These are phyloP conservation scores for Dictyostelium citrinum DNA, from an alignment of 78 protist species.

Conservation along the genomic window DNA sequence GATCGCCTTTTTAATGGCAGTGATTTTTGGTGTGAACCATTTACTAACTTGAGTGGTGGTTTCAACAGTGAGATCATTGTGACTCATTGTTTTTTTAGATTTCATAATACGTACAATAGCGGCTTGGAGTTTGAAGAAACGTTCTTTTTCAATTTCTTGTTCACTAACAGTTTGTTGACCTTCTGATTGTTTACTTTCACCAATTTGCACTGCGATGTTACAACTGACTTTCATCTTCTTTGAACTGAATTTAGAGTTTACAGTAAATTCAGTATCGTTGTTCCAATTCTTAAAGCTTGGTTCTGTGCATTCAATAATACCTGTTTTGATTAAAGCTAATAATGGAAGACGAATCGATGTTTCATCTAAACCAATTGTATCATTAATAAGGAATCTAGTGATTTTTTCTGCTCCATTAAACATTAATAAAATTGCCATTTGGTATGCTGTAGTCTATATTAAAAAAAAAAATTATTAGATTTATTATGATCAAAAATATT, in stretches of 20 bases:
- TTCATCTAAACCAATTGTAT: slow-evolving; percentile 77
- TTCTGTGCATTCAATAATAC: slow-evolving; percentile 30
- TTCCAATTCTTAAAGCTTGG: slow-evolving; percentile 51
- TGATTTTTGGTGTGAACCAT: slow-evolving; percentile 50
- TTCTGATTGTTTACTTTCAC: slow-evolving; percentile 57
- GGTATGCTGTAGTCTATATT: slow-evolving; percentile 82
- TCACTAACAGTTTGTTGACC: slow-evolving; percentile 67
- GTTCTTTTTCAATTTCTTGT: slow-evolving; percentile 79
- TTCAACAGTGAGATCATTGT: slow-evolving; percentile 83
- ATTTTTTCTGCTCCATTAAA: slow-evolving; percentile 72
- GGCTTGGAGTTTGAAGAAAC: slow-evolving; percentile 85
- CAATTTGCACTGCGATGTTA: slow-evolving; percentile 61
- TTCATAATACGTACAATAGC: slow-evolving; percentile 91
- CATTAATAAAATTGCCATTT: slow-evolving; percentile 88
- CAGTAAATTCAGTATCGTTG: slow-evolving; percentile 70
- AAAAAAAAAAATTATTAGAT: neutral
- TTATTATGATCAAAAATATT: neutral
- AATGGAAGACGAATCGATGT: slow-evolving; percentile 65
- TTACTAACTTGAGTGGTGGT: slow-evolving; percentile 67
- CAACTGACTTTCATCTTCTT: slow-evolving; percentile 81
- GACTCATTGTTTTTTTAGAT: slow-evolving; percentile 77
- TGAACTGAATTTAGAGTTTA: slow-evolving; percentile 55
- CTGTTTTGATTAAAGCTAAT: slow-evolving; percentile 40
- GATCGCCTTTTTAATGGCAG: slow-evolving; percentile 75
- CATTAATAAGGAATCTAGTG: slow-evolving; percentile 63